Evolutionary conservation across 495 filamentous ascomycete species (phyloP).

Genomic region (Neurospora sp.): DNA sequence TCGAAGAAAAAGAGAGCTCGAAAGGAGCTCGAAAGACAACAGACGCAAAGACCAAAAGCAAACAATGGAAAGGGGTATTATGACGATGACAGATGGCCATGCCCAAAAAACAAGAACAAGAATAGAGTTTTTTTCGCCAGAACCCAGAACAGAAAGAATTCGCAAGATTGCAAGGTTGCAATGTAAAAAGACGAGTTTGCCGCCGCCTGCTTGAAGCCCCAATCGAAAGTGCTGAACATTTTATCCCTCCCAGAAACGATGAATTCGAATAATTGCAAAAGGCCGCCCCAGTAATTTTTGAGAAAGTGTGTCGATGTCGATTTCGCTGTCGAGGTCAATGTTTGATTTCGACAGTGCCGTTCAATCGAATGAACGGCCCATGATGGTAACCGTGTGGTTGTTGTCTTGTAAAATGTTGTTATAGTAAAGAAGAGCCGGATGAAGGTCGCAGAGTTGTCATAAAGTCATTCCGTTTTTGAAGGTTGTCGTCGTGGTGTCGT

Average conservation of each 20-base stretch:
- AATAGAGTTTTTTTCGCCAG: neutral
- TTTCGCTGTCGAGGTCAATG: neutral
- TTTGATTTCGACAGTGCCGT: neutral
- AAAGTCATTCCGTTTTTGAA: neutral
- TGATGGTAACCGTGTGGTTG: neutral
- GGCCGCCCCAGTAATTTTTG: neutral
- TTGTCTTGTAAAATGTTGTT: neutral
- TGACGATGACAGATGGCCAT: neutral
- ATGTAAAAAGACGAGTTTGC: neutral
- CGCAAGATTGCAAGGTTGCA: neutral
- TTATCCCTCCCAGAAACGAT: neutral
- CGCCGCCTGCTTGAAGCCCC: neutral
- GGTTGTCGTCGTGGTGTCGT: neutral
- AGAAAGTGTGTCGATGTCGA: neutral
- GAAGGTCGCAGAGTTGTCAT: neutral
- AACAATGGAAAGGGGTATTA: neutral
- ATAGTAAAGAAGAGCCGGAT: neutral
- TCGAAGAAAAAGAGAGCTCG: neutral
- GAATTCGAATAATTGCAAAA: neutral
- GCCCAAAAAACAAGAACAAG: neutral
- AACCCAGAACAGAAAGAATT: neutral
- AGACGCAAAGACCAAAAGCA: neutral
- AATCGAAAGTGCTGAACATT: neutral
- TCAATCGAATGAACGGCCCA: neutral
- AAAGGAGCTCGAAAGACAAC: neutral